A percentile compares a stretch with the other conserved stretches of the same genome.
Conservation (phyloP, 768 basidiomycete species). For the Rhizopogon sp. region DNA sequence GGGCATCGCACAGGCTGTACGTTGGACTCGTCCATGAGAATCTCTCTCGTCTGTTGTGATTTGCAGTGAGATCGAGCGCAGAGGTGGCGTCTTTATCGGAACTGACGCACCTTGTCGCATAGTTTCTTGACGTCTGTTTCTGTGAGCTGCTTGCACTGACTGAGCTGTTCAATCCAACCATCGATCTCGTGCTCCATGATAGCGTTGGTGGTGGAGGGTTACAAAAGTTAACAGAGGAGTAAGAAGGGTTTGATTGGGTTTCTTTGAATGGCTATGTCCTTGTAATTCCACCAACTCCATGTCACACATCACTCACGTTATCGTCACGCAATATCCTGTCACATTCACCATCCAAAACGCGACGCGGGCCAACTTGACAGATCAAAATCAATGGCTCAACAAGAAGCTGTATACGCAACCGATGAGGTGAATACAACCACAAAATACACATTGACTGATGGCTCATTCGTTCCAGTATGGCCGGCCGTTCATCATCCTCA, state of each 20-base stretch:
- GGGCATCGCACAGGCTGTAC: slow-evolving; percentile 98
- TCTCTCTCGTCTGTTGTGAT: slow-evolving; percentile 81
- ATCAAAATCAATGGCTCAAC: slow-evolving; percentile 27
- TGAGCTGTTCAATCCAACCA: slow-evolving; percentile 94
- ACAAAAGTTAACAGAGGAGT: not conserved
- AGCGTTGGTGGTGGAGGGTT: slow-evolving; percentile 1
- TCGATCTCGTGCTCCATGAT: slow-evolving; percentile 75
- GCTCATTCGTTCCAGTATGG: slow-evolving; percentile 57
- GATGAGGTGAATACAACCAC: slow-evolving; percentile 57
- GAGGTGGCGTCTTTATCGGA: slow-evolving; percentile 4
- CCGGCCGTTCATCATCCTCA: slow-evolving; percentile 94
- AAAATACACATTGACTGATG: slow-evolving; percentile 5
- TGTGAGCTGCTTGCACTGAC: slow-evolving; percentile 94
- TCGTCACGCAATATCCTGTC: slow-evolving; percentile 24
- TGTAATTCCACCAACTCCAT: slow-evolving; percentile 6
- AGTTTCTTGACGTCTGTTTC: slow-evolving; percentile 96
- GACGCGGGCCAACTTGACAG: slow-evolving; percentile 7
- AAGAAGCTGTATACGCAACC: slow-evolving; percentile 77
- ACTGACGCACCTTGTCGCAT: slow-evolving; percentile 88
- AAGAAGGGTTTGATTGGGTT: slow-evolving; percentile 6
- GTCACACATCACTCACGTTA: slow-evolving; percentile 22
- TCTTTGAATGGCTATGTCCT: slow-evolving; percentile 14
- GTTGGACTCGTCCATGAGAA: slow-evolving; percentile 98
- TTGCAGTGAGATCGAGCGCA: slow-evolving; percentile 12
- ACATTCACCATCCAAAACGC: slow-evolving; percentile 12